Percentiles rank a stretch among this genome's conserved stretches.
phyloP scores from a whole-genome alignment of 2,329 filamentous ascomycete genomes.

The Didymella exigua region DNA sequence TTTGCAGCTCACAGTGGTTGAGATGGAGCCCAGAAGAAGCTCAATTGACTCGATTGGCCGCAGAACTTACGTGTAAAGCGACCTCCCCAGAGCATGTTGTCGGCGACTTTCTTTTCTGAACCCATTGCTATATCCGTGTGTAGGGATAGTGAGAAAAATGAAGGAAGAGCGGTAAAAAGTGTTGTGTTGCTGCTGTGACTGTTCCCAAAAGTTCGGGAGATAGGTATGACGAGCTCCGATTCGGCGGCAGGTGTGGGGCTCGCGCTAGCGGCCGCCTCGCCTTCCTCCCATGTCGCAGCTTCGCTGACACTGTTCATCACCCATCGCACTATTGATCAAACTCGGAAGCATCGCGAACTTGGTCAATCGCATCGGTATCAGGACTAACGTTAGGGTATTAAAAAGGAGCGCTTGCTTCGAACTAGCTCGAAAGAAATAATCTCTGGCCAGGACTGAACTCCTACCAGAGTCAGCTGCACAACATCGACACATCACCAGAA shows the following conservation, averaged over 20 bases:
- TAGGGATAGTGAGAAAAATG: background rate
- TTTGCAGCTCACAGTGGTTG: slow-evolving; percentile 1
- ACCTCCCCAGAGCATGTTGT: slow-evolving; percentile 49
- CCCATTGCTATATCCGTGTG: slow-evolving; percentile 34
- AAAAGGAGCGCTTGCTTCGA: background rate
- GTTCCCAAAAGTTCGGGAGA: slow-evolving; percentile 15
- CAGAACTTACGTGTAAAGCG: slow-evolving; percentile 40
- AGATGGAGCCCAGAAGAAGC: background rate
- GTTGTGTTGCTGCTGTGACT: slow-evolving; percentile 17
- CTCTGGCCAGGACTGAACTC: background rate
- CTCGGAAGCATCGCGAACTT: background rate
- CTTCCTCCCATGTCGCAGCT: slow-evolving; percentile 10
- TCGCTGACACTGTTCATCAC: background rate
- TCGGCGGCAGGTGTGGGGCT: slow-evolving; percentile 13
- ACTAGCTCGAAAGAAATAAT: background rate
- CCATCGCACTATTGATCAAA: background rate
- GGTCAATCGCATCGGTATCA: background rate
- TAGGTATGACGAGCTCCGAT: slow-evolving; percentile 13
- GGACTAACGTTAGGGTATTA: background rate
- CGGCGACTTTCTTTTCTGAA: slow-evolving; percentile 44
- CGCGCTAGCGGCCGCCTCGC: slow-evolving; percentile 8
- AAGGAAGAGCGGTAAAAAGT: background rate
- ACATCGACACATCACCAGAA: background rate
- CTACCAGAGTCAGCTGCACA: background rate
- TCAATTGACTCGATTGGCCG: background rate